Conservation (phyloP, 139 green algal genomes). For the Picochlorum sp. region DNA sequence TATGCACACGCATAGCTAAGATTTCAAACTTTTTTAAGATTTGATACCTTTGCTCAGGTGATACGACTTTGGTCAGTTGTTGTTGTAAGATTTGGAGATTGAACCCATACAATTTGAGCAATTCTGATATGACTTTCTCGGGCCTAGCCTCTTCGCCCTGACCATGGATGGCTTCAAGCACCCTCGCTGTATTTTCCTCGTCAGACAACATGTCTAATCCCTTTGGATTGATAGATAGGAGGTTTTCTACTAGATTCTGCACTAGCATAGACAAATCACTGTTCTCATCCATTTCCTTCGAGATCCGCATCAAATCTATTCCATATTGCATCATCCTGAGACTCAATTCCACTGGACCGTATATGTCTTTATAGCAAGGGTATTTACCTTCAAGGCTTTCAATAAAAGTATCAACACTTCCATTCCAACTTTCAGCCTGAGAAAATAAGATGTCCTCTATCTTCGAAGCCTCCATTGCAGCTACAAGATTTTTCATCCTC, state of each 20-base stretch:
- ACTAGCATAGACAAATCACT: neutral
- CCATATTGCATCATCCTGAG: constrained; percentile 56
- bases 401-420: constrained; percentile 46
- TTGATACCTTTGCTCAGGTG: no score
- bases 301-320: constrained; percentile 38
- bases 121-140: no score
- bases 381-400: constrained; percentile 42
- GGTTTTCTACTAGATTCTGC: neutral
- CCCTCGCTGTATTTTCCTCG: no score
- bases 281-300: neutral
- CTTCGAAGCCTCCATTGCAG: constrained; percentile 7
- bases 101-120: no score
- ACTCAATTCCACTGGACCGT: constrained; percentile 73
- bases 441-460: neutral
- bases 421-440: constrained; percentile 22
- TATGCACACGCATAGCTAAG: no score
- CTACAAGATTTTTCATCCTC: neutral
- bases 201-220: neutral
- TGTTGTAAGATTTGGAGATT: no score
- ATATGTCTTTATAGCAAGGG: constrained; percentile 70
- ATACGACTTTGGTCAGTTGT: no score
- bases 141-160: no score
- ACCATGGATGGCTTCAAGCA: no score
- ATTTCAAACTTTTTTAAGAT: no score
- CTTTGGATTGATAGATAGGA: constrained; percentile 2